phyloP scores from a whole-genome alignment of 331 rosid species.

The Rosa hybrid region DNA sequence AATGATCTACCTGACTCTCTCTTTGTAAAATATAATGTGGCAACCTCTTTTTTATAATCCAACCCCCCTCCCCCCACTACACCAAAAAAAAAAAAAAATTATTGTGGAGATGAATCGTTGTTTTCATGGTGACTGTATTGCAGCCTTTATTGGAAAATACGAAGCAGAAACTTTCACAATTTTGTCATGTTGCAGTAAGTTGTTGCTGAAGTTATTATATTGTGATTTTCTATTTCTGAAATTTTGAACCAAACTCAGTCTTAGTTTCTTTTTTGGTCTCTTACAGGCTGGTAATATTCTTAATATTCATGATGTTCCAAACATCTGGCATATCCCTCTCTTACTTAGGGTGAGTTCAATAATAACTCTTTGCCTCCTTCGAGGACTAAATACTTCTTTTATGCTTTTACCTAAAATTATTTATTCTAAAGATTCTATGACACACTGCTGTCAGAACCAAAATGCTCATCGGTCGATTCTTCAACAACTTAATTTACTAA shows the following conservation, averaged over 20 bases:
- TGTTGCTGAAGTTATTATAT: slow-evolving; percentile 25
- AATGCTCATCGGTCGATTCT: slow-evolving; percentile 86
- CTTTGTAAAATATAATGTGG: background rate
- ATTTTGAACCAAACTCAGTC: slow-evolving; percentile 18
- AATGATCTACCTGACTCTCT: background rate
- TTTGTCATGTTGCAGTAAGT: slow-evolving; percentile 98
- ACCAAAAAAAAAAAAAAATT: background rate
- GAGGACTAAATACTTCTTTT: slow-evolving; percentile 24
- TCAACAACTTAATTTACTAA: slow-evolving; percentile 72
- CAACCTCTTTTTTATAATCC: background rate
- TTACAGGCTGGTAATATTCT: slow-evolving; percentile 82
- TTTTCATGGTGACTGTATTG: slow-evolving; percentile 28
- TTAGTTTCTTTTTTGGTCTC: slow-evolving; percentile 24
- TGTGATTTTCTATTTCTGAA: slow-evolving; percentile 17
- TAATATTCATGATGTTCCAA: slow-evolving; percentile 95
- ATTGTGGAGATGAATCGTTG: background rate
- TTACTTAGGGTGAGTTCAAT: slow-evolving; percentile 76
- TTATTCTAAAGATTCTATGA: slow-evolving; percentile 28
- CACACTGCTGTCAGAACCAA: slow-evolving; percentile 63
- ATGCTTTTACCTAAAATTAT: slow-evolving; percentile 19
- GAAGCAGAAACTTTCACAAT: slow-evolving; percentile 86
- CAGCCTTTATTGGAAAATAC: slow-evolving; percentile 88
- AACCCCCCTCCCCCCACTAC: background rate
- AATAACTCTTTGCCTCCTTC: slow-evolving; percentile 17
- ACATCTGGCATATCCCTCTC: slow-evolving; percentile 98